These are phyloP conservation scores for Sarocladiaceae sp. DNA, from an alignment of 2,329 filamentous ascomycete species.

Conservation along the genomic window DNA sequence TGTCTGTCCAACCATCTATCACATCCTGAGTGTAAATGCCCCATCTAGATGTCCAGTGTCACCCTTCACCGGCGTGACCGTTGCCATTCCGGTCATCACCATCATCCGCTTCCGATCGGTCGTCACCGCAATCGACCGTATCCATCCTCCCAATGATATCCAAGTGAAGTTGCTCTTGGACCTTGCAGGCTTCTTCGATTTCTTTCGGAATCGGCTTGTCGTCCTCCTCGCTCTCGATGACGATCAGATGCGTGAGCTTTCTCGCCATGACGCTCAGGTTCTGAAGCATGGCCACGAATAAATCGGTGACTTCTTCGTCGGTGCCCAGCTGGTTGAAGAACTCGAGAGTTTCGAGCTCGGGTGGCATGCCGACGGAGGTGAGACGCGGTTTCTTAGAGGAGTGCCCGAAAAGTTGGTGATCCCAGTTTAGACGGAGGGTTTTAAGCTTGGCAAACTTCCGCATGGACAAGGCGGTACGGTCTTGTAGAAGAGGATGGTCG, in stretches of 20 bases:
- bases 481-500: slow-evolving; percentile 34
- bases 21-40: not conserved
- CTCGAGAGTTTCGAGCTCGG: slow-evolving; percentile 37
- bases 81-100: not conserved
- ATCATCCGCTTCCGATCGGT: not conserved
- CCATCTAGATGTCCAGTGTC: not conserved
- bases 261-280: slow-evolving; percentile 29
- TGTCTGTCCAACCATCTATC: not conserved
- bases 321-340: slow-evolving; percentile 39
- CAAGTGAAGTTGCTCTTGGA: slow-evolving; percentile 22
- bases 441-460: slow-evolving; percentile 36
- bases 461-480: slow-evolving; percentile 34
- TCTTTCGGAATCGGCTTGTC: slow-evolving; percentile 24
- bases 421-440: slow-evolving; percentile 37
- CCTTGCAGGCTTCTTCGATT: slow-evolving; percentile 28
- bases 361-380: slow-evolving; percentile 40
- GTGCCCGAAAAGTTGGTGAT: slow-evolving; percentile 42
- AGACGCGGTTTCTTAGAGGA: slow-evolving; percentile 37
- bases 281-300: slow-evolving; percentile 35
- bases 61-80: not conserved
- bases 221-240: slow-evolving; percentile 25
- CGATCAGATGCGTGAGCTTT: slow-evolving; percentile 30
- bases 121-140: slow-evolving; percentile 4
- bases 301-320: slow-evolving; percentile 40
- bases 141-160: slow-evolving; percentile 26